Conservation (phyloP, 108 stramenopile species). For the Cylindrotheca closterium region DNA sequence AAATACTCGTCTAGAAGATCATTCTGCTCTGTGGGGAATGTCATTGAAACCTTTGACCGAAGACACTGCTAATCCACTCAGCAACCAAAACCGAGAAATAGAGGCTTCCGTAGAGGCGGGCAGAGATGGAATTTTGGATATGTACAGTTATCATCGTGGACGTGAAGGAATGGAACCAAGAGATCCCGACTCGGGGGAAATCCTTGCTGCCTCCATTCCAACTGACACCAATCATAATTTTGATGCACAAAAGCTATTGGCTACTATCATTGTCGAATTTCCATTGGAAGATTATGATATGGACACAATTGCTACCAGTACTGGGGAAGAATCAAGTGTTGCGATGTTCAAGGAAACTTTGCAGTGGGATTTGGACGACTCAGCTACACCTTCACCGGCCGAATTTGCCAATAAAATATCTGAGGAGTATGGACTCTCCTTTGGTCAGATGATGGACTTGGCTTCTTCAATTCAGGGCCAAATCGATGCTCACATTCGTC, state of each 20-base stretch:
- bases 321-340: slow-evolving; percentile 29
- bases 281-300: slow-evolving; percentile 43
- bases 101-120: neutral
- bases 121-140: slow-evolving; percentile 43
- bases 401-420: slow-evolving; percentile 55
- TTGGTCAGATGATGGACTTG: slow-evolving; percentile 63
- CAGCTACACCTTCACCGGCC: slow-evolving; percentile 53
- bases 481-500: slow-evolving; percentile 41
- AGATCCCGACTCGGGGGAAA: slow-evolving; percentile 47
- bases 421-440: slow-evolving; percentile 62
- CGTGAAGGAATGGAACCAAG: slow-evolving; percentile 74
- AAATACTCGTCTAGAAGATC: neutral
- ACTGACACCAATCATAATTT: slow-evolving; percentile 69
- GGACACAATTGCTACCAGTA: slow-evolving; percentile 2
- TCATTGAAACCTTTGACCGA: neutral
- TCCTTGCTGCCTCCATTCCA: slow-evolving; percentile 50
- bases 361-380: slow-evolving; percentile 64
- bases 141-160: slow-evolving; percentile 76
- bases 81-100: neutral
- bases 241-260: slow-evolving; percentile 34
- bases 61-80: neutral
- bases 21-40: neutral
- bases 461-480: slow-evolving; percentile 58
- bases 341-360: slow-evolving; percentile 47
- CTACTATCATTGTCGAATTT: slow-evolving; percentile 51